Conservation (phyloP, 257 asterid genomes). For the Galeopsis tetrahit region DNA sequence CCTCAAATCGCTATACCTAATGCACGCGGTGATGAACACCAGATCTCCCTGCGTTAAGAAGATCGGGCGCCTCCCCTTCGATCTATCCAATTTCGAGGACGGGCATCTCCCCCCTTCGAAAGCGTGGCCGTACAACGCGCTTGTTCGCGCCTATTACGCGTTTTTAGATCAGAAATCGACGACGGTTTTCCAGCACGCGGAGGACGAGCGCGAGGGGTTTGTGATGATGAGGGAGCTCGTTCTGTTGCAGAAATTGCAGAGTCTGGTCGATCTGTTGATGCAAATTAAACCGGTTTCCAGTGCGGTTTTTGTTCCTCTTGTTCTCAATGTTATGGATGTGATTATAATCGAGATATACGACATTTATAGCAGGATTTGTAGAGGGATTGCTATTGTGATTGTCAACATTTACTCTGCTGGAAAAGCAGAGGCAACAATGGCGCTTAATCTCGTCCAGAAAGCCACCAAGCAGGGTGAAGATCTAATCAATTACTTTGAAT, state of each 20-base stretch:
- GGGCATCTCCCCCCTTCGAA: slow-evolving; percentile 39
- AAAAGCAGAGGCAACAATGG: slow-evolving; percentile 56
- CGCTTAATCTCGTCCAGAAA: slow-evolving; percentile 58
- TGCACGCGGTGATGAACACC: slow-evolving; percentile 60
- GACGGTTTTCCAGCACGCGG: slow-evolving; percentile 39
- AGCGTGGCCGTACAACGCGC: slow-evolving; percentile 58
- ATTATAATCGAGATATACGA: slow-evolving; percentile 66
- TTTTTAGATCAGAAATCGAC: slow-evolving; percentile 80
- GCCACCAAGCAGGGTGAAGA: slow-evolving; percentile 66
- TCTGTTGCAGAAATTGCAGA: slow-evolving; percentile 57
- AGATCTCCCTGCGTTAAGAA: slow-evolving; percentile 44
- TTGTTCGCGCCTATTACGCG: slow-evolving; percentile 69
- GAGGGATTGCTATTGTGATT: slow-evolving; percentile 62
- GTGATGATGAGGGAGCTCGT: slow-evolving; percentile 52
- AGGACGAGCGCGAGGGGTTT: slow-evolving; percentile 25
- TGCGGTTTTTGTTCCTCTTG: slow-evolving; percentile 50
- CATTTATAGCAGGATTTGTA: slow-evolving; percentile 63
- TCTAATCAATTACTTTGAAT: slow-evolving; percentile 55
- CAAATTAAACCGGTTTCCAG: slow-evolving; percentile 58
- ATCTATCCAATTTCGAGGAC: slow-evolving; percentile 67
- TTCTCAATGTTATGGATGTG: slow-evolving; percentile 74
- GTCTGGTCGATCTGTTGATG: slow-evolving; percentile 57
- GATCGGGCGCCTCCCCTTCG: slow-evolving; percentile 85
- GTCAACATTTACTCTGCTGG: slow-evolving; percentile 52
- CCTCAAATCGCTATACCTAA: slow-evolving; percentile 67